Conservation (phyloP, 352 stramenopile genomes). For the Phytophthora lateralis region DNA sequence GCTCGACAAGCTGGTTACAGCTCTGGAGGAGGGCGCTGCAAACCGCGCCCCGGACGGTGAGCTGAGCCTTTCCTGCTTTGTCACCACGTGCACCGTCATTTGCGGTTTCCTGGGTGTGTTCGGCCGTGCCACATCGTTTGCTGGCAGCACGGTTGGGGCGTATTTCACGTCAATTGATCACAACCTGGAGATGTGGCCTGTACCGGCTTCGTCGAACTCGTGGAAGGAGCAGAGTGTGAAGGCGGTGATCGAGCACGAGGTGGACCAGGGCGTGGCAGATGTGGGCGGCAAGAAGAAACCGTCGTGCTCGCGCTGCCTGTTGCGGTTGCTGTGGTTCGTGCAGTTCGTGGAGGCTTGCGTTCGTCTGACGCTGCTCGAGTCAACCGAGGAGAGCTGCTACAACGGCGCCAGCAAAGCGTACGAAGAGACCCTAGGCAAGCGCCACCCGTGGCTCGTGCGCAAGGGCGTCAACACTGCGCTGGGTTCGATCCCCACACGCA, state of each 20-base stretch:
- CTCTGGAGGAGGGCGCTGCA: slow-evolving; percentile 39
- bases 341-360: slow-evolving; percentile 85
- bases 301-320: slow-evolving; percentile 70
- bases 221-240: slow-evolving; percentile 69
- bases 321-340: slow-evolving; percentile 83
- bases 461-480: slow-evolving; percentile 84
- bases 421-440: slow-evolving; percentile 79
- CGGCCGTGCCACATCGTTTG: slow-evolving; percentile 81
- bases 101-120: slow-evolving; percentile 81
- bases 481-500: slow-evolving; percentile 63
- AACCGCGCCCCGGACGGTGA: slow-evolving; percentile 40
- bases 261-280: slow-evolving; percentile 57
- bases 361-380: slow-evolving; percentile 70
- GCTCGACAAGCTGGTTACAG: slow-evolving; percentile 55
- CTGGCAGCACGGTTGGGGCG: slow-evolving; percentile 69
- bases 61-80: slow-evolving; percentile 56
- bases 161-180: slow-evolving; percentile 77
- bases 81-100: slow-evolving; percentile 62
- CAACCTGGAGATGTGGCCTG: slow-evolving; percentile 61
- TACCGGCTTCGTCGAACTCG: slow-evolving; percentile 21
- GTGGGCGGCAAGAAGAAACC: slow-evolving; percentile 86
- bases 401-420: slow-evolving; percentile 76
- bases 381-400: slow-evolving; percentile 66
- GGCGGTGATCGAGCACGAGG: slow-evolving; percentile 65
- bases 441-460: slow-evolving; percentile 85